Conservation (phyloP, 2,329 filamentous ascomycete genomes). For the Claviceps fusiformis region DNA sequence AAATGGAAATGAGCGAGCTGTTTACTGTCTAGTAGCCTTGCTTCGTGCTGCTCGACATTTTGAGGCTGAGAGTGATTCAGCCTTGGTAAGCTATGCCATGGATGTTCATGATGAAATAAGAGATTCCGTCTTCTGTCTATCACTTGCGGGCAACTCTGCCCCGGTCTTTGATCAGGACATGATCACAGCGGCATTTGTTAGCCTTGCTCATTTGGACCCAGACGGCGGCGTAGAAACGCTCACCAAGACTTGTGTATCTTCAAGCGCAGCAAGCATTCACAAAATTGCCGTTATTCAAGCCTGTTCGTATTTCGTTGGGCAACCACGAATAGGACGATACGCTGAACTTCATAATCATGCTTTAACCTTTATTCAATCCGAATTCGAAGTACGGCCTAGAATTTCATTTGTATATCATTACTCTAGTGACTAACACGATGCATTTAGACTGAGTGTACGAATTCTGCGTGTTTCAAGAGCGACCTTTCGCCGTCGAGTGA, state of each 20-base stretch:
- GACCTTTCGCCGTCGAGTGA: constrained; percentile 17
- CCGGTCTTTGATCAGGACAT: constrained; percentile 46
- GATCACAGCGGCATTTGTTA: constrained; percentile 54
- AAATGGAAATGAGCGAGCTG: constrained; percentile 52
- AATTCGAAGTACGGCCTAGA: neutral
- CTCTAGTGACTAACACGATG: neutral
- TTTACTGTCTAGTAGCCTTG: constrained; percentile 50
- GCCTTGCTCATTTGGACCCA: constrained; percentile 47
- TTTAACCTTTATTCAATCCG: constrained; percentile 36
- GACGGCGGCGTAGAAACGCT: constrained; percentile 44
- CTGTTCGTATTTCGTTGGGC: constrained; percentile 47
- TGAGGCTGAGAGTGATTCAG: constrained; percentile 46
- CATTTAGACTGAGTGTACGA: constrained; percentile 3
- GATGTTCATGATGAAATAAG: constrained; percentile 57
- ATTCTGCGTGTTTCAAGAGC: constrained; percentile 8
- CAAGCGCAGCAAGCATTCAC: constrained; percentile 43
- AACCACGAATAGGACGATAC: constrained; percentile 35
- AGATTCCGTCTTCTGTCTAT: constrained; percentile 48
- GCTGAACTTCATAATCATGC: constrained; percentile 40
- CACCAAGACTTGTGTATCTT: constrained; percentile 40
- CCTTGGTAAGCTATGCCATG: constrained; percentile 52
- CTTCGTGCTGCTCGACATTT: constrained; percentile 53
- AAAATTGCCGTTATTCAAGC: constrained; percentile 50
- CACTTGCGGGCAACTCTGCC: constrained; percentile 31
- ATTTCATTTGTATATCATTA: neutral